Evolutionary conservation across 2,329 filamentous ascomycete genomes (phyloP).

Genomic region (Cucurbitaria berberidis): DNA sequence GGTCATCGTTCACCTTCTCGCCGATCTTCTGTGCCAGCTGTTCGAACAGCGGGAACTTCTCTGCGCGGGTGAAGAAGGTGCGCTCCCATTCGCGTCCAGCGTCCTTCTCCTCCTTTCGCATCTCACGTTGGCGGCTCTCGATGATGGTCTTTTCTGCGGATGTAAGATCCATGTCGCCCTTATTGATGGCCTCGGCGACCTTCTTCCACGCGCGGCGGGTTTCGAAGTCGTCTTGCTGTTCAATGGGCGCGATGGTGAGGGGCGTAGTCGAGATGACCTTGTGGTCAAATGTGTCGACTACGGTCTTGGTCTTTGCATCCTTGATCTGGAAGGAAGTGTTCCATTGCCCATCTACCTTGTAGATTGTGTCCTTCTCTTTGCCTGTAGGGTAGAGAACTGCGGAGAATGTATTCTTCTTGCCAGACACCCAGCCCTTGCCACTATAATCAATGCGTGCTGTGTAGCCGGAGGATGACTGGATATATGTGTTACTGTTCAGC

Average conservation of each 20-base stretch:
- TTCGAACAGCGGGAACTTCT: constrained; percentile 53
- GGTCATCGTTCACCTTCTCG: constrained; percentile 63
- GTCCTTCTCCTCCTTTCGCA: constrained; percentile 75
- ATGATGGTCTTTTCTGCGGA: constrained; percentile 84
- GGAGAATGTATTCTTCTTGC: constrained; percentile 91
- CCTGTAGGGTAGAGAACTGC: constrained; percentile 74
- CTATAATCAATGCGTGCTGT: constrained; percentile 90
- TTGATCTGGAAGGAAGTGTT: constrained; percentile 81
- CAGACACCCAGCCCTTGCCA: constrained; percentile 91
- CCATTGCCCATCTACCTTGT: constrained; percentile 91
- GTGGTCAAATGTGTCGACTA: constrained; percentile 55
- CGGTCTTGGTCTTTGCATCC: constrained; percentile 61
- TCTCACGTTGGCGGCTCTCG: constrained; percentile 83
- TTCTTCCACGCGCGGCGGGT: constrained; percentile 86
- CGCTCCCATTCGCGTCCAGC: constrained; percentile 80
- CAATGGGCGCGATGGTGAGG: constrained; percentile 73
- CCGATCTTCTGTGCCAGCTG: constrained; percentile 54
- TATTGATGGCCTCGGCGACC: constrained; percentile 79
- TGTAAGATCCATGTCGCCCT: constrained; percentile 83
- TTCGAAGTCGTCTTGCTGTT: constrained; percentile 85
- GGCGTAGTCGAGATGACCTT: constrained; percentile 63
- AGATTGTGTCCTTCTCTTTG: constrained; percentile 75
- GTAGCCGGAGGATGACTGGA: constrained; percentile 84
- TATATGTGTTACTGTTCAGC: constrained; percentile 82
- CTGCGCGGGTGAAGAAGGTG: constrained; percentile 72